Conservation (phyloP, 495 filamentous ascomycete genomes). For the Bathelium albidoporum region DNA sequence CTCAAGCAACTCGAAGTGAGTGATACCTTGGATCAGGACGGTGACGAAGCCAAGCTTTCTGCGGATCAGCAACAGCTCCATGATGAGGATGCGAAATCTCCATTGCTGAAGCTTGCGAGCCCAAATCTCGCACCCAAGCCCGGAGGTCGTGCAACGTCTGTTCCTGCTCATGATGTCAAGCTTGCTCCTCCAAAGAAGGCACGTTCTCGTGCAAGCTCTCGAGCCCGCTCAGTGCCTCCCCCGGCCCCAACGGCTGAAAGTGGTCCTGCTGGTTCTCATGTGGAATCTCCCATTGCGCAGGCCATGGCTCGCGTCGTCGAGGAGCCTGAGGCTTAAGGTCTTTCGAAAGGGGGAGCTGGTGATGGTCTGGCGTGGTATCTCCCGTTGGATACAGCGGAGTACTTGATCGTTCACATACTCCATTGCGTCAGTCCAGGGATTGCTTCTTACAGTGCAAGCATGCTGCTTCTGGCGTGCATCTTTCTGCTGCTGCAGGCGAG, state of each 20-base stretch:
- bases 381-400: not conserved
- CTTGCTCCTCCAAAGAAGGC: not conserved
- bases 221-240: conserved; percentile 1
- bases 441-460: too few species aligned
- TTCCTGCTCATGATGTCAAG: not conserved
- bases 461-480: too few species aligned
- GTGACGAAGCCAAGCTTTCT: not conserved
- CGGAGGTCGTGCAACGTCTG: not conserved
- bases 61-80: not conserved
- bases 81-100: not conserved
- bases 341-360: not conserved
- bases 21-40: not conserved
- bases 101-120: not conserved
- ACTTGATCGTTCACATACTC: not conserved
- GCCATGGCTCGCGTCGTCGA: not conserved
- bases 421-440: too few species aligned
- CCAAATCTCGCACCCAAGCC: not conserved
- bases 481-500: too few species aligned
- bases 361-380: not conserved
- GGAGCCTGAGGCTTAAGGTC: not conserved
- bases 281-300: not conserved
- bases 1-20: conserved; percentile 26
- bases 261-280: not conserved
- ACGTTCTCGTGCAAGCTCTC: not conserved
- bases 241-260: not conserved